Evolutionary conservation across 192 early-diverging fungal species (phyloP).

Genomic region (Cetraspora pellucida): DNA sequence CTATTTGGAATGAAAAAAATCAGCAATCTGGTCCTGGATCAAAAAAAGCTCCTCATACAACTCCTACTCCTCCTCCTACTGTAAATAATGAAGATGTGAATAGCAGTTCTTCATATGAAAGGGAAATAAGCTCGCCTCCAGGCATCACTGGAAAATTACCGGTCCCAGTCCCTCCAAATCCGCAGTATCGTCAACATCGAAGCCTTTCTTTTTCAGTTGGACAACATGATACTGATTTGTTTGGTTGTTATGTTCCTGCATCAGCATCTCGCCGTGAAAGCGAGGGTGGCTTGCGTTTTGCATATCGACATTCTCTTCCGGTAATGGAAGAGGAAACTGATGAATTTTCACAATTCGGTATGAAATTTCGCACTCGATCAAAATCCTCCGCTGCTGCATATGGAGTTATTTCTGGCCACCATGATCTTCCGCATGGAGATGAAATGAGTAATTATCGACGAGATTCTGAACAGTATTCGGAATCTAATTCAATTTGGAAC

Average conservation of each 20-base stretch:
- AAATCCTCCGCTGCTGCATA: slow-evolving; percentile 72
- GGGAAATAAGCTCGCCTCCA: slow-evolving; percentile 45
- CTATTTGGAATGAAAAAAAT: slow-evolving; percentile 46
- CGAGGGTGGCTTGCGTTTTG: slow-evolving; percentile 39
- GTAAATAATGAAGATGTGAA: slow-evolving; percentile 24
- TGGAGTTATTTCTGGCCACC: slow-evolving; percentile 56
- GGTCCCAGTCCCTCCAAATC: slow-evolving; percentile 45
- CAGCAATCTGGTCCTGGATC: slow-evolving; percentile 29
- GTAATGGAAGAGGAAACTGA: slow-evolving; percentile 59
- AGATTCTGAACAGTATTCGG: slow-evolving; percentile 52
- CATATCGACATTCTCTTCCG: slow-evolving; percentile 47
- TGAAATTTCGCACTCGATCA: slow-evolving; percentile 55
- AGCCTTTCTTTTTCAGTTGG: slow-evolving; percentile 67
- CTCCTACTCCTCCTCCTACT: slow-evolving; percentile 31
- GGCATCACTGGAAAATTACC: slow-evolving; percentile 43
- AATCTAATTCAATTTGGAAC: slow-evolving; percentile 57
- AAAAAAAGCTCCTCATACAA: slow-evolving; percentile 34
- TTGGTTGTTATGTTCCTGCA: slow-evolving; percentile 39
- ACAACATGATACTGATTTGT: slow-evolving; percentile 49
- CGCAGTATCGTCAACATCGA: slow-evolving; percentile 58
- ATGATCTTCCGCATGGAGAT: slow-evolving; percentile 46
- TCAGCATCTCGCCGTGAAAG: slow-evolving; percentile 41
- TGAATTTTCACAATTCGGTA: slow-evolving; percentile 40
- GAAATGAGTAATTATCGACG: slow-evolving; percentile 42
- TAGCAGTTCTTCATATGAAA: slow-evolving; percentile 33